phyloP scores from a whole-genome alignment of 2,329 filamentous ascomycete species.

The Fusarium hainanense region DNA sequence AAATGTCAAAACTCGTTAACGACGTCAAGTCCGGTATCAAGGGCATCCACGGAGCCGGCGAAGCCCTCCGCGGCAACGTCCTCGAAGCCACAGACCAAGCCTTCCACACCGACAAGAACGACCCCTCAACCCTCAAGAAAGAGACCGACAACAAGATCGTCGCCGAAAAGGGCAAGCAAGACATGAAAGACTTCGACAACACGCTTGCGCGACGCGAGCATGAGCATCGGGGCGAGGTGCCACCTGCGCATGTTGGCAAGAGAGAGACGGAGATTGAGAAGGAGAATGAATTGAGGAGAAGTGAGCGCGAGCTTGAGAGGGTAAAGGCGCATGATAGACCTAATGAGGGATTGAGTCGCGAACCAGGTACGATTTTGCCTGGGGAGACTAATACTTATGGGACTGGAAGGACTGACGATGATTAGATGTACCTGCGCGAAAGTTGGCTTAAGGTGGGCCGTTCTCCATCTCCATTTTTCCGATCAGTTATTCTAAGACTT shows the following conservation, averaged over 20 bases:
- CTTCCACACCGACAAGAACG: constrained; percentile 30
- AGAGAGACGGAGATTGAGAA: constrained; percentile 1
- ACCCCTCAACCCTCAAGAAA: constrained; percentile 14
- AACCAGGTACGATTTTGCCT: constrained; percentile 17
- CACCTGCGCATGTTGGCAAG: constrained; percentile 6
- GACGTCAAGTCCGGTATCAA: constrained; percentile 43
- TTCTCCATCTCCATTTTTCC: too few relatives aligned
- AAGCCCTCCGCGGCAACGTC: constrained; percentile 34
- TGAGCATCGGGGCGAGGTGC: constrained; percentile 22
- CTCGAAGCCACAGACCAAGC: constrained; percentile 38
- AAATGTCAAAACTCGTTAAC: constrained; percentile 38
- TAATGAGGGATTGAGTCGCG: constrained; percentile 16
- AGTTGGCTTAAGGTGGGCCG: background rate
- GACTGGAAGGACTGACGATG: constrained; percentile 2
- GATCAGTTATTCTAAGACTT: too few relatives aligned
- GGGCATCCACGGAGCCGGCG: constrained; percentile 40
- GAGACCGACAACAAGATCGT: constrained; percentile 20
- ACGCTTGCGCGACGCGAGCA: constrained; percentile 38
- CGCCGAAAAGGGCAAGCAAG: constrained; percentile 35
- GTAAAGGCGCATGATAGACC: background rate
- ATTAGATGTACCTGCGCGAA: background rate
- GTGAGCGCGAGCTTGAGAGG: background rate
- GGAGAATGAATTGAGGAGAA: background rate
- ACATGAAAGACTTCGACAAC: constrained; percentile 30
- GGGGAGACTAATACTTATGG: constrained; percentile 18